Base-by-base conservation (phyloP, 2,329 filamentous ascomycete genomes). In the Plenodomus lindquistii region DNA sequence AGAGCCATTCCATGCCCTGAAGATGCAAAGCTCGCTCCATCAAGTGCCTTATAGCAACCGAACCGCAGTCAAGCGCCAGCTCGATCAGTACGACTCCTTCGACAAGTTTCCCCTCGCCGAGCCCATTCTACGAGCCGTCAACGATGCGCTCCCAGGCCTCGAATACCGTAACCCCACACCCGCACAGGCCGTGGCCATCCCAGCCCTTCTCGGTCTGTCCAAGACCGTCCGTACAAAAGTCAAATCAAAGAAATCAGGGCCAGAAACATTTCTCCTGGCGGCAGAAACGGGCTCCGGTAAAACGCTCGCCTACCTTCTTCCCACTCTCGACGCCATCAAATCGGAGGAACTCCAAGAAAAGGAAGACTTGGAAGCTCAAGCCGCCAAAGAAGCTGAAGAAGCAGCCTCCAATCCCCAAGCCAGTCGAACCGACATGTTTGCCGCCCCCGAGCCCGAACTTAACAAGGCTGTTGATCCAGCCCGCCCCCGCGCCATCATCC, bases 281-380 rank as follows among this genome's bases (percentile, higher is more conserved):
- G 94, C 94, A 10, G 94, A 99, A 77, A 99, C 94, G 0, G 94
- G 94, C 11, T 97, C 94, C 0, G 94, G 94, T 51, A 99, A 99
- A 78, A 99, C 94, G 1, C 78, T 99, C 53, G 91, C 94, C 8
- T 99, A 99, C 67, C 77, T 97, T 4, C 74, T 97, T 4, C 95
- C 94, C 0, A 81, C 87, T 15, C 79, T 99, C 43, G 85, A 99
- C 73, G 88, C 89, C 8, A 73, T 99, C 62, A 99, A 99, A 75
- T 77, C 83, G 27, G 85, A 84, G 15, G 79, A 83, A 46, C 78
- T 82, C 2, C 84, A 85, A 51, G 80, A 81, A 44, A 60, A 59
- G 52, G 59, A 62, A 17, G 53, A 58, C 4, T 73, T 60, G 5
- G 78, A 83, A 36, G 79, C 80, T 35, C 80, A 85, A 60, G 64